Evolutionary conservation across 2,329 filamentous ascomycete species (phyloP), one percentile per base, ranked within the genome.

Genomic region (Fusarium citri): DNA sequence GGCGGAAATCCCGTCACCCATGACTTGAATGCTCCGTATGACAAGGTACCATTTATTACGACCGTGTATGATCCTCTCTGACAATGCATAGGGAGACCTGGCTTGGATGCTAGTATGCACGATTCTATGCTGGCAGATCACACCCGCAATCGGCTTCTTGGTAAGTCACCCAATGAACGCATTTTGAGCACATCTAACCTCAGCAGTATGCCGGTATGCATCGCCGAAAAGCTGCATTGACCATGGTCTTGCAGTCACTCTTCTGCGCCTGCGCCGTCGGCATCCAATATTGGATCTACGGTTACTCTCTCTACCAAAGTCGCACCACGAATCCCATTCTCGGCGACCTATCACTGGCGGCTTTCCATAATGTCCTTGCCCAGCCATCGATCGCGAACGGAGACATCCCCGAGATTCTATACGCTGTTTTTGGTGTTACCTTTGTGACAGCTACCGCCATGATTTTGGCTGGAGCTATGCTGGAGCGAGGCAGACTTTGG

Each of bases 201-300:
- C 6, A n/a, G 8, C 2, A 62, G 59, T 81, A 81, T 30, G 79
- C 80, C 8, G 80, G 80, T 5, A 79, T 81, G 76, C 78, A 80
- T 30, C 76, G 79, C 5, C 72, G 78, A 26, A 81, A 80, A 61
- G 73, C 79, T 1, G 78, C 80, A 11, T 43, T 85, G 63, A 84
- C 83, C 1, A 84, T 85, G 80, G 77, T 85, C 11, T 77, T 84
- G 26, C 82, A 84, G 68, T 84, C 82, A 0, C 78, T 85, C 1
- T 84, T 84, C 72, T 84, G 83, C 31, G 79, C 82, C 2, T 82
- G 78, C 48, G 82, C 81, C 1, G 80, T 78, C 49, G 82, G 82
- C 2, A 81, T 84, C 11, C 83, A 84, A 54, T 84, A 81, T 71
- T 84, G 82, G 83, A 76, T 84, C 4, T 84, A 83, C 60, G 83